phyloP scores from a whole-genome alignment of 768 basidiomycete species.

The Tephrocybe sp. region DNA sequence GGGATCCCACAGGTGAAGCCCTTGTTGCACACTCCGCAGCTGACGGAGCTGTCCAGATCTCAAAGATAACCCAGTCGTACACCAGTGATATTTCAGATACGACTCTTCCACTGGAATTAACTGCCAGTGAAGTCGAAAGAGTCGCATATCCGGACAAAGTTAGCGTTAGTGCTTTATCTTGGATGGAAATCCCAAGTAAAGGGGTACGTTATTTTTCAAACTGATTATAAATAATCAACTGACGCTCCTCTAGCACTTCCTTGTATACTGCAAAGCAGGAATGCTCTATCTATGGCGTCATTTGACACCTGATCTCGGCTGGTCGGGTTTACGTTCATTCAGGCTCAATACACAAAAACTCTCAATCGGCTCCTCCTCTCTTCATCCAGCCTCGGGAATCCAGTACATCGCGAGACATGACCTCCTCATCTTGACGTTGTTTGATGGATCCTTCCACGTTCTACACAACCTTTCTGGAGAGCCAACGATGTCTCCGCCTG shows the following conservation, averaged over 20 bases:
- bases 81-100: not conserved
- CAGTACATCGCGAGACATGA: constrained; percentile 50
- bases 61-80: constrained; percentile 47
- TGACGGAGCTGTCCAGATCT: constrained; percentile 55
- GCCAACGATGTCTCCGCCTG: constrained; percentile 37
- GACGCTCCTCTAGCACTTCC: constrained; percentile 40
- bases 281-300: constrained; percentile 54
- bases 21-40: constrained; percentile 55
- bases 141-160: constrained; percentile 38
- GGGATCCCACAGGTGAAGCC: constrained; percentile 44
- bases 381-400: constrained; percentile 60
- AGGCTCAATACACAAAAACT: constrained; percentile 42
- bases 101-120: constrained; percentile 9
- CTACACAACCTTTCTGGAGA: constrained; percentile 47
- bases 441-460: constrained; percentile 71
- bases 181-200: constrained; percentile 42
- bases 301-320: constrained; percentile 24
- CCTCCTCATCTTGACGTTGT: constrained; percentile 52
- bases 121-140: constrained; percentile 25
- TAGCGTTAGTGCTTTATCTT: constrained; percentile 51
- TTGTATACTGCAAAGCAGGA: constrained; percentile 62
- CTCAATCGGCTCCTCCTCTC: constrained; percentile 56
- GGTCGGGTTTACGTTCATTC: constrained; percentile 51
- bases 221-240: not conserved
- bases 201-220: constrained; percentile 31